Evolutionary conservation across 1,139 yeast genomes (phyloP).

Genomic region (Candida anutae): DNA sequence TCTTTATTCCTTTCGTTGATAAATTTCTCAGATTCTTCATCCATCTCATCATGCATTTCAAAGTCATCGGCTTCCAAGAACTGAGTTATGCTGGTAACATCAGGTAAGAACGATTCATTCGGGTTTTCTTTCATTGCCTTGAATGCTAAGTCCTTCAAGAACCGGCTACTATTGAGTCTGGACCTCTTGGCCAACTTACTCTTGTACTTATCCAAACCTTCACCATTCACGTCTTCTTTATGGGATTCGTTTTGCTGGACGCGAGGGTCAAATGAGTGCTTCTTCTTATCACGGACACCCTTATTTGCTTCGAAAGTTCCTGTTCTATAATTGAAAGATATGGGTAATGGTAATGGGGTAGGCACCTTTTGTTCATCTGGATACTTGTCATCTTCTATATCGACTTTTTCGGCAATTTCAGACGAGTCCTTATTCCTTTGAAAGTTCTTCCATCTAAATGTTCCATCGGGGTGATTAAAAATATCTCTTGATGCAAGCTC

Average conservation of each 20-base stretch:
- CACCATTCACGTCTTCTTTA: slow-evolving; percentile 65
- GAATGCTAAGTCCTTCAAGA: slow-evolving; percentile 48
- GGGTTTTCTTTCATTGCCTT: slow-evolving; percentile 35
- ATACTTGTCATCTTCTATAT: slow-evolving; percentile 20
- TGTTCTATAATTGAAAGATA: slow-evolving; percentile 80
- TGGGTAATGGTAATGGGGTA: slow-evolving; percentile 36
- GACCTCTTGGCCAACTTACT: slow-evolving; percentile 38
- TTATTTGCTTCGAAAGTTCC: slow-evolving; percentile 67
- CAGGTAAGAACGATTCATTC: slow-evolving; percentile 44
- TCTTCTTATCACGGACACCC: slow-evolving; percentile 80
- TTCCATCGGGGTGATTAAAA: slow-evolving; percentile 35
- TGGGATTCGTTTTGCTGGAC: slow-evolving; percentile 62
- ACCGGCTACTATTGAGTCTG: slow-evolving; percentile 45
- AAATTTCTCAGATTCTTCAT: slow-evolving; percentile 32
- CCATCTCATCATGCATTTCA: slow-evolving; percentile 28
- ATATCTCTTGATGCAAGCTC: slow-evolving; percentile 69
- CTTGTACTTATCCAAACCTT: slow-evolving; percentile 59
- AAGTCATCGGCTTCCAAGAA: slow-evolving; percentile 44
- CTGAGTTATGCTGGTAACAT: slow-evolving; percentile 44
- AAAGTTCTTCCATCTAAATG: slow-evolving; percentile 42
- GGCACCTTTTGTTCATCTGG: slow-evolving; percentile 20
- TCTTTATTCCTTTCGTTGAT: slow-evolving; percentile 45
- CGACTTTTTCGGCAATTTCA: slow-evolving; percentile 15
- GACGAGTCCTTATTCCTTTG: slow-evolving; percentile 13
- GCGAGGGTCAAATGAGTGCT: slow-evolving; percentile 73